Conservation (phyloP, 192 early-diverging fungal genomes). For the Thamnidium elegans region DNA sequence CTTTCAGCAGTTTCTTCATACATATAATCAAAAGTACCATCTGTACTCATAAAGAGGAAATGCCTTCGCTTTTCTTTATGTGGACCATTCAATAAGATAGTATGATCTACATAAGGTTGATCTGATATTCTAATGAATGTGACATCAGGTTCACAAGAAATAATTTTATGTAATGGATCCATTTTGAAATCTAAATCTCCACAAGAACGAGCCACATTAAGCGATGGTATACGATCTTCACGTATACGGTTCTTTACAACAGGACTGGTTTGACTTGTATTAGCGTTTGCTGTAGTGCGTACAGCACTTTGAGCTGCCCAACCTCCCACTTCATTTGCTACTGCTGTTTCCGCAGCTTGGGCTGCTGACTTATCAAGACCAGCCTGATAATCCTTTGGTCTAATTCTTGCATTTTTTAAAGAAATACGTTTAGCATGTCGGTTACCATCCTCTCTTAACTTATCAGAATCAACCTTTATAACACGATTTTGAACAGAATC, state of each 20-base stretch:
- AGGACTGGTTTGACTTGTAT: not conserved
- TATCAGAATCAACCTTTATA: constrained; percentile 50
- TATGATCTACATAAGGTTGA: constrained; percentile 3
- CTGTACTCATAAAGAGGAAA: constrained; percentile 57
- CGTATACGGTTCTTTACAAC: constrained; percentile 4
- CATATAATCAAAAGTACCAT: constrained; percentile 60
- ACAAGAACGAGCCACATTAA: constrained; percentile 55
- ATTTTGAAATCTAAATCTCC: constrained; percentile 60
- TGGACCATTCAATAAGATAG: not conserved
- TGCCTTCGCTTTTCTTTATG: constrained; percentile 32
- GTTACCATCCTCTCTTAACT: constrained; percentile 47
- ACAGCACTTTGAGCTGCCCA: constrained; percentile 23
- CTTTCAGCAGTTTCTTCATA: constrained; percentile 45
- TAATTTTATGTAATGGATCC: constrained; percentile 45
- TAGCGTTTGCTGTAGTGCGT: constrained; percentile 13
- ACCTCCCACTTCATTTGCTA: constrained; percentile 3
- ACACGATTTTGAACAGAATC: constrained; percentile 52
- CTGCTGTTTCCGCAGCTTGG: not conserved
- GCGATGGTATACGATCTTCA: constrained; percentile 39
- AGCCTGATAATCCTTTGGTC: constrained; percentile 42
- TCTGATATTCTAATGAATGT: constrained; percentile 47
- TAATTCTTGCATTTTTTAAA: constrained; percentile 57
- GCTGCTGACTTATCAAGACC: constrained; percentile 11
- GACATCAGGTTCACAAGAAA: constrained; percentile 54
- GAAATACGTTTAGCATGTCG: constrained; percentile 40